phyloP scores from a whole-genome alignment of 495 filamentous ascomycete genomes.

The Podospora appendiculata region DNA sequence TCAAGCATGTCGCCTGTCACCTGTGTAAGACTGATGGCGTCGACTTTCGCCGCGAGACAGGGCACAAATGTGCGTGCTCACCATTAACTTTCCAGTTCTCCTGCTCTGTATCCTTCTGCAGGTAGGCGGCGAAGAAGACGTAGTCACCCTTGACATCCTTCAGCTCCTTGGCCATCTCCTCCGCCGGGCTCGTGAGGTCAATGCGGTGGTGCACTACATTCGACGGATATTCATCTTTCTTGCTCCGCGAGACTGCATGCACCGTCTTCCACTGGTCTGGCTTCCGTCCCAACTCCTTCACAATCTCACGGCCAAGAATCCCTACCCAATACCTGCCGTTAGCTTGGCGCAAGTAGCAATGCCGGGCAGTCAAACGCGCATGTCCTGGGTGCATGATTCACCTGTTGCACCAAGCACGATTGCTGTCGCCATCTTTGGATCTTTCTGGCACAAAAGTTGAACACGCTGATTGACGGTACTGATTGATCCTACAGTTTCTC shows the following conservation, averaged over 20 bases:
- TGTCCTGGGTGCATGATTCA: neutral
- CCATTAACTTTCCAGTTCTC: constrained; percentile 39
- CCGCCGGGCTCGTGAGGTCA: constrained; percentile 33
- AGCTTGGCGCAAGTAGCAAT: neutral
- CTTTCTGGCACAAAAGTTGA: neutral
- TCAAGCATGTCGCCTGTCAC: constrained; percentile 29
- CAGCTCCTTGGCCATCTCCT: constrained; percentile 36
- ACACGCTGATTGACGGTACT: too few species aligned
- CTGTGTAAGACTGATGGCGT: neutral
- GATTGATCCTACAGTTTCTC: neutral
- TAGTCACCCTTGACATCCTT: constrained; percentile 35
- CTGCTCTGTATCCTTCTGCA: constrained; percentile 34
- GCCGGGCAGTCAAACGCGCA: neutral
- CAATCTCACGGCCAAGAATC: constrained; percentile 41
- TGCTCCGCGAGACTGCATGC: constrained; percentile 36
- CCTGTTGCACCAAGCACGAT: constrained; percentile 17
- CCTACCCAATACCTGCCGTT: constrained; percentile 14
- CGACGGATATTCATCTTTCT: constrained; percentile 30
- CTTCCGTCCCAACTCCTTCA: constrained; percentile 32
- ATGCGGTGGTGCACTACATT: constrained; percentile 38
- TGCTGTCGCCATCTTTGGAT: constrained; percentile 9
- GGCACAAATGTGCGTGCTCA: neutral
- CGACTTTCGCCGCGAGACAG: neutral
- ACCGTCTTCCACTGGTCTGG: constrained; percentile 31
- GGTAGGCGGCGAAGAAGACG: constrained; percentile 43